phyloP scores from a whole-genome alignment of 2,329 filamentous ascomycete species.

The Talaromyces amestolkiae region DNA sequence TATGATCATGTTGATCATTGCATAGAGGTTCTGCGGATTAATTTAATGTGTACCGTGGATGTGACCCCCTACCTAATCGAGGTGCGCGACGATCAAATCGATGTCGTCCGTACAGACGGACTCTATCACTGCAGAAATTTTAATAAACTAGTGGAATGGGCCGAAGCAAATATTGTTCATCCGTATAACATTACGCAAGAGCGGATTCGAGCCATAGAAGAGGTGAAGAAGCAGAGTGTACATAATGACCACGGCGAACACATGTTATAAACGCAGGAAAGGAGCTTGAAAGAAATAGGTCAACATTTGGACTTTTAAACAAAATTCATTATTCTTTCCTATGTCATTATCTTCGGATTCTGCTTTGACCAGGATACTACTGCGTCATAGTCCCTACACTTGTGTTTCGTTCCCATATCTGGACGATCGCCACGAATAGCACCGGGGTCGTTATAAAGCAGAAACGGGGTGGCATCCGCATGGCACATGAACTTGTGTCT shows the following conservation, averaged over 20 bases:
- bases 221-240: background rate
- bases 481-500: conserved; percentile 5
- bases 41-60: conserved; percentile 6
- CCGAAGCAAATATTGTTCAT: background rate
- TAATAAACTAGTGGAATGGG: background rate
- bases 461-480: conserved; percentile 10
- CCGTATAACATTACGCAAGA: conserved; percentile 9
- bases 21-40: conserved; percentile 8
- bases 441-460: background rate
- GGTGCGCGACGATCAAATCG: background rate
- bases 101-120: background rate
- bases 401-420: conserved; percentile 9
- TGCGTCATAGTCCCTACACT: conserved; percentile 1
- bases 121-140: conserved; percentile 8
- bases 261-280: no score
- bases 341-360: background rate
- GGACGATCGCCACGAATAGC: conserved; percentile 2
- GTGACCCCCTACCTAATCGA: conserved; percentile 11
- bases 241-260: background rate
- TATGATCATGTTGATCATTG: conserved; percentile 5
- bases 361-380: background rate
- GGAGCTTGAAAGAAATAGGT: no score
- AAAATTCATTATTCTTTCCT: no score
- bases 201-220: conserved; percentile 2
- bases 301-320: no score